phyloP scores from a whole-genome alignment of 2,329 filamentous ascomycete genomes.

The Penicillium sp. region DNA sequence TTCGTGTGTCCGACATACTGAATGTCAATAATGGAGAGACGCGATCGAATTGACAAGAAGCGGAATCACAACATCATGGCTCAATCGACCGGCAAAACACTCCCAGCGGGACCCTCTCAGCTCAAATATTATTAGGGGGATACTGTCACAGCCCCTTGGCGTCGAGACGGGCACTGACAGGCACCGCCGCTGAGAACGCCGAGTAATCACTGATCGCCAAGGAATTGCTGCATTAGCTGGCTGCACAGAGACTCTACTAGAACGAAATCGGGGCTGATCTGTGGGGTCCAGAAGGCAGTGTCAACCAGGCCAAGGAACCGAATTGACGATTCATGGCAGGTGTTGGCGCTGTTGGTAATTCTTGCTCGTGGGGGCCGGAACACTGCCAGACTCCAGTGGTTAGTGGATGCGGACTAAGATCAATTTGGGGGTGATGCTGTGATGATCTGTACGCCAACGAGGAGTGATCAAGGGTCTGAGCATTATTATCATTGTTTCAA shows the following conservation, averaged over 20 bases:
- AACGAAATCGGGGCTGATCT: not conserved
- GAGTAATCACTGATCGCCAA: not conserved
- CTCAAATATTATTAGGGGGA: not conserved
- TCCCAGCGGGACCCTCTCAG: not conserved
- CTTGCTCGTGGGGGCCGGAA: not conserved
- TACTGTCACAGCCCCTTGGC: not conserved
- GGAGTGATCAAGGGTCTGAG: not conserved
- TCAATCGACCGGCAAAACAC: too few species aligned
- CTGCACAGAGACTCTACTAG: not conserved
- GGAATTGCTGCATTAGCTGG: not conserved
- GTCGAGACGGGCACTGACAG: not conserved
- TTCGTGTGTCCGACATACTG: slow-evolving; percentile 15
- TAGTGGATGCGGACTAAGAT: not conserved
- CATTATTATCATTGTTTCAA: too few species aligned
- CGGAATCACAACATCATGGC: not conserved
- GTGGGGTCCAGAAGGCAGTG: not conserved
- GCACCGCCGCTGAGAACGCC: not conserved
- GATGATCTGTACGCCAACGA: not conserved
- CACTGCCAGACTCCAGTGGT: not conserved
- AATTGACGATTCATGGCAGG: not conserved
- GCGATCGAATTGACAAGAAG: not conserved
- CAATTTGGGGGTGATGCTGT: slow-evolving; percentile 1
- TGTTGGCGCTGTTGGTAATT: not conserved
- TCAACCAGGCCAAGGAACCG: not conserved
- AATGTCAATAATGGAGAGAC: not conserved